A percentile compares a stretch with the other conserved stretches of the same genome.
phyloP scores from a whole-genome alignment of 148 eudicot genomes.

The Polygonum maritimum region DNA sequence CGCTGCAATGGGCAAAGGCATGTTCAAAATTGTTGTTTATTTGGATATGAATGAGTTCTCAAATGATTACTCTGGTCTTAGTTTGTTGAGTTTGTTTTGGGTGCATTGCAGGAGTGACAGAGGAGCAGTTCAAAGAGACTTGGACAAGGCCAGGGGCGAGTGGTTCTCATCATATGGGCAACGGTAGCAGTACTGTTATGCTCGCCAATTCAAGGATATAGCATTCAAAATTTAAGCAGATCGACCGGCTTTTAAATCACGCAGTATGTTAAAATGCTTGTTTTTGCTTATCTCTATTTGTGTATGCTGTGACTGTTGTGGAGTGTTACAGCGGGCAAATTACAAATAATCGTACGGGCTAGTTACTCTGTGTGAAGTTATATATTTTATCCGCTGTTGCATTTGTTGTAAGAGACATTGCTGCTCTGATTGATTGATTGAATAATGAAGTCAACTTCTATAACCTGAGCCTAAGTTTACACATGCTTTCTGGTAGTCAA shows the following conservation, averaged over 20 bases:
- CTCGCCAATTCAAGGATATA: slow-evolving; percentile 46
- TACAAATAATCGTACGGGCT: not conserved
- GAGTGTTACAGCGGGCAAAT: not conserved
- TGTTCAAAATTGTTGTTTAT: not conserved
- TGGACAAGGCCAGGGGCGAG: slow-evolving; percentile 60
- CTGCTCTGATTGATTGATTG: not conserved
- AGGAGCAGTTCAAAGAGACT: slow-evolving; percentile 59
- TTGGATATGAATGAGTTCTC: not conserved
- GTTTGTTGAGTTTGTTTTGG: not conserved
- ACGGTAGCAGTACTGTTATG: slow-evolving; percentile 20
- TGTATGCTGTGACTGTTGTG: not conserved
- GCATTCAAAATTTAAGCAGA: not conserved
- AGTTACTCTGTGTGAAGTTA: not conserved
- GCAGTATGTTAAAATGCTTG: not conserved
- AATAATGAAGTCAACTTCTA: not conserved
- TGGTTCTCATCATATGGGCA: slow-evolving; percentile 22
- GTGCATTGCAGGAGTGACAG: slow-evolving; percentile 49
- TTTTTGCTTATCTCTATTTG: not conserved
- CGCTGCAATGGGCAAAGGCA: slow-evolving; percentile 88
- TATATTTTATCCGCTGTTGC: not conserved
- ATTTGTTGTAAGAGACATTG: not conserved
- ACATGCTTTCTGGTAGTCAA: too few species aligned
- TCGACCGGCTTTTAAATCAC: not conserved
- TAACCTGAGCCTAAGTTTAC: not conserved
- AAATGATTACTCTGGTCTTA: not conserved